These are phyloP conservation scores for Blastobotrys apis DNA, from an alignment of 1,139 yeast species.

Conservation along the genomic window DNA sequence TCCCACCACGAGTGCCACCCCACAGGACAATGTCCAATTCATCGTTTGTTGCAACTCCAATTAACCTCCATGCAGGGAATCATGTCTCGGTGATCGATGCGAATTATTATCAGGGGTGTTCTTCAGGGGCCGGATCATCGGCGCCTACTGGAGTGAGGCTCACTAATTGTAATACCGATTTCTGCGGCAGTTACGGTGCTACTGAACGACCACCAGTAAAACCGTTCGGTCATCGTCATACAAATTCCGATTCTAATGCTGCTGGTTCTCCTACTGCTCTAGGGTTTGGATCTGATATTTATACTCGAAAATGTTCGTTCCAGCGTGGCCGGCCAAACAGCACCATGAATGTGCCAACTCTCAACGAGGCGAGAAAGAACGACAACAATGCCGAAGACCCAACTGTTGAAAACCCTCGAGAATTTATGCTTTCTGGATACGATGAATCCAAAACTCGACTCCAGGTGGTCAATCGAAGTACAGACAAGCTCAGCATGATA, in stretches of 20 bases:
- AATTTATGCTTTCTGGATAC: conserved; percentile 30
- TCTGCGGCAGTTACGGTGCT: no score
- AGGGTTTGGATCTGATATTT: conserved; percentile 22
- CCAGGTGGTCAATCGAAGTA: conserved; percentile 24
- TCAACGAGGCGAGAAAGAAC: no score
- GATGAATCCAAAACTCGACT: conserved; percentile 23
- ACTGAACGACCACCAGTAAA: not conserved
- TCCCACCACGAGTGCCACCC: conserved; percentile 30
- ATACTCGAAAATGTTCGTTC: conserved; percentile 28
- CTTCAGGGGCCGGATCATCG: no score
- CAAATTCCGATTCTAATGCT: not conserved
- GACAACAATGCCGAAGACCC: no score
- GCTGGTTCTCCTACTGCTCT: no score
- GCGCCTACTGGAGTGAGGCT: no score
- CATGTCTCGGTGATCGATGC: not conserved
- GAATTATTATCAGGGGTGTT: no score
- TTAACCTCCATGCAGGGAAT: conserved; percentile 1
- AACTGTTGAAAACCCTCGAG: no score
- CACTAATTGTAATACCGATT: no score
- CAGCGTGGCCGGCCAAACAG: not conserved
- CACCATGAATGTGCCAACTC: no score
- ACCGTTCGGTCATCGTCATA: not conserved
- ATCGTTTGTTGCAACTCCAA: not conserved
- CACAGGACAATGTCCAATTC: conserved; percentile 20
- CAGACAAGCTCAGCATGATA: conserved; percentile 4